phyloP scores from a whole-genome alignment of 2,329 filamentous ascomycete genomes.

The Myriangium duriaei region DNA sequence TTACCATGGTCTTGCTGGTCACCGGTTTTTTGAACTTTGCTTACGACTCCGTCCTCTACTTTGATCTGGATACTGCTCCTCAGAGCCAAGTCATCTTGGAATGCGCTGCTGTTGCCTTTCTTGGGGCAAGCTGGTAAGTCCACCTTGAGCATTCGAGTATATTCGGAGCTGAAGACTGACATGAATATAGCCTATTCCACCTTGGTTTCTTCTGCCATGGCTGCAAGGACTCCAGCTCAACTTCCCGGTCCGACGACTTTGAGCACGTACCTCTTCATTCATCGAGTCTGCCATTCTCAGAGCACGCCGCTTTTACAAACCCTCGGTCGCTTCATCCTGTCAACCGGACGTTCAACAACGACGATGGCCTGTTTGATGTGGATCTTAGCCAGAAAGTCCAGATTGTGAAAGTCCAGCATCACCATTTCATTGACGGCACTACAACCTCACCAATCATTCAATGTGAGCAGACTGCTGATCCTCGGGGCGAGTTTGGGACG shows the following conservation, averaged over 20 bases:
- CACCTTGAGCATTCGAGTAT: not conserved
- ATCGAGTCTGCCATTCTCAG: not conserved
- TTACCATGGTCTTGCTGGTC: conserved; percentile 7
- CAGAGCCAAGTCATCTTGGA: conserved; percentile 5
- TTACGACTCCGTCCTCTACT: conserved; percentile 10
- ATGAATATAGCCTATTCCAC: conserved; percentile 1
- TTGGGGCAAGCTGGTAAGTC: conserved; percentile 3
- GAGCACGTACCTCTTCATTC: conserved; percentile 5
- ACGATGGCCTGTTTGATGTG: conserved; percentile 5
- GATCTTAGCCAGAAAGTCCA: conserved; percentile 8
- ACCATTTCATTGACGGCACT: not conserved
- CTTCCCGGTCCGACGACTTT: conserved; percentile 2
- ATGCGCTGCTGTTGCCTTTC: conserved; percentile 5
- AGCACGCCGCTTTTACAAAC: not conserved
- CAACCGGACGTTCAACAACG: not conserved
- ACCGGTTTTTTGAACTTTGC: conserved; percentile 10
- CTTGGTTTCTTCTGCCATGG: conserved; percentile 11
- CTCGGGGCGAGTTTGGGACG: conserved; percentile 3
- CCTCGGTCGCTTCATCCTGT: not conserved
- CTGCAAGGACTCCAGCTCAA: conserved; percentile 8
- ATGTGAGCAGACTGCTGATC: not conserved
- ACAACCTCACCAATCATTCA: not conserved
- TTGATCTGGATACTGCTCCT: conserved; percentile 6
- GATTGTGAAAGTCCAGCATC: conserved; percentile 8
- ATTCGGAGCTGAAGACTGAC: not conserved